A percentile compares a stretch with the other conserved stretches of the same genome.
Conservation (phyloP, 2,329 filamentous ascomycete species). For the Esteya vermicola region DNA sequence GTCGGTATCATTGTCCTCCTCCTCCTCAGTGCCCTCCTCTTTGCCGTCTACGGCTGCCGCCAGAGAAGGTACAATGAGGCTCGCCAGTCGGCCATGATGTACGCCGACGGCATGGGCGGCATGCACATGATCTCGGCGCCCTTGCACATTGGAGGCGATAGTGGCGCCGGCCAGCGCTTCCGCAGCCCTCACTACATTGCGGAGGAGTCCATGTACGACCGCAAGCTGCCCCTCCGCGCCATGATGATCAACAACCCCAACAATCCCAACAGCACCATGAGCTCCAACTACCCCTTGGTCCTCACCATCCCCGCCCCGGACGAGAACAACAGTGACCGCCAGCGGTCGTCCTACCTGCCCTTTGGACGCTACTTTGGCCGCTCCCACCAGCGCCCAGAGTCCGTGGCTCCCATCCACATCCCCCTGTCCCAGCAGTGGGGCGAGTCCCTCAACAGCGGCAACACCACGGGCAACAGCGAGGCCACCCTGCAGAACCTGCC, state of each 20-base stretch:
- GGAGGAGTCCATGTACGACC: not conserved
- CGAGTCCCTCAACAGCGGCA: too few species aligned
- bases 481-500: constrained; percentile 23
- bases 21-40: constrained; percentile 25
- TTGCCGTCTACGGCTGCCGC: constrained; percentile 32
- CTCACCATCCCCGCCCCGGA: too few species aligned
- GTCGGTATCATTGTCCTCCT: constrained; percentile 30
- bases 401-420: not conserved
- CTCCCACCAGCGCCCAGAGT: not conserved
- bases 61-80: constrained; percentile 17
- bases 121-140: not conserved
- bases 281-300: too few species aligned
- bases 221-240: not conserved
- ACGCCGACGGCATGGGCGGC: not conserved
- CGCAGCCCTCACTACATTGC: not conserved
- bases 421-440: not conserved
- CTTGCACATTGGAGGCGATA: not conserved
- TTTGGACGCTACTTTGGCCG: not conserved
- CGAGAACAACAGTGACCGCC: too few species aligned
- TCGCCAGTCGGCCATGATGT: not conserved
- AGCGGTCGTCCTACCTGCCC: too few species aligned
- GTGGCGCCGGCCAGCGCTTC: not conserved
- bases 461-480: too few species aligned
- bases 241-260: too few species aligned
- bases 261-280: too few species aligned